phyloP scores from a whole-genome alignment of 2,329 filamentous ascomycete species.

The Talaromyces piceae region DNA sequence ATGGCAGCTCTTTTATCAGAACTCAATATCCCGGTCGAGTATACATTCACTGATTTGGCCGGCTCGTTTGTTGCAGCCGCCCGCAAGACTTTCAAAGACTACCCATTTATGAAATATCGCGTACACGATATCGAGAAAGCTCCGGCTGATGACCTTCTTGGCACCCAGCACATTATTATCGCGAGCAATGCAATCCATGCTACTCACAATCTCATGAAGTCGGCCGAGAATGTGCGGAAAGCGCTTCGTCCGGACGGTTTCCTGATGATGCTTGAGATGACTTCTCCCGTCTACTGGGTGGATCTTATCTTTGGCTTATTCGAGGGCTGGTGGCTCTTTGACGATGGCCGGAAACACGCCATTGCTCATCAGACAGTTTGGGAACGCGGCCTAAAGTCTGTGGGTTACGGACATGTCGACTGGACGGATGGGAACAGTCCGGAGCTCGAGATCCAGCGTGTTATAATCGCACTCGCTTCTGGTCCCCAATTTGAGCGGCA shows the following conservation, averaged over 20 bases:
- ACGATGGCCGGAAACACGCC: conserved; percentile 24
- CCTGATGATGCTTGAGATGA: conserved; percentile 39
- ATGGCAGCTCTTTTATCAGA: conserved; percentile 26
- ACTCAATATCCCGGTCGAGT: conserved; percentile 25
- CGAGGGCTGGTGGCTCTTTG: conserved; percentile 36
- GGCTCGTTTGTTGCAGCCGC: conserved; percentile 29
- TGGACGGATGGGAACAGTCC: conserved; percentile 18
- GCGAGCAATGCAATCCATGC: conserved; percentile 31
- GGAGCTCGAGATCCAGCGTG: conserved; percentile 13
- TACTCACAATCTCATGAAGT: conserved; percentile 18
- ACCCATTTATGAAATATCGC: conserved; percentile 25
- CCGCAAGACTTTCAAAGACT: conserved; percentile 21
- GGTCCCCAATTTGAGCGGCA: conserved; percentile 7
- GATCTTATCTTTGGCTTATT: conserved; percentile 33
- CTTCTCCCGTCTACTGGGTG: conserved; percentile 20
- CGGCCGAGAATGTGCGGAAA: conserved; percentile 19
- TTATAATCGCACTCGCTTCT: conserved; percentile 17
- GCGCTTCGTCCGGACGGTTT: conserved; percentile 37
- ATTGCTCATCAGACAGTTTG: conserved; percentile 14
- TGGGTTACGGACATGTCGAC: conserved; percentile 17
- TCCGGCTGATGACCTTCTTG: conserved; percentile 14
- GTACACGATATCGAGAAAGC: conserved; percentile 26
- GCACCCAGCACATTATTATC: conserved; percentile 26
- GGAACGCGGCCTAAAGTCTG: conserved; percentile 14
- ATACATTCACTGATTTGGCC: conserved; percentile 36